Evolutionary conservation across 2,329 filamentous ascomycete genomes (phyloP).

Genomic region (Calonectria hawksworthii): DNA sequence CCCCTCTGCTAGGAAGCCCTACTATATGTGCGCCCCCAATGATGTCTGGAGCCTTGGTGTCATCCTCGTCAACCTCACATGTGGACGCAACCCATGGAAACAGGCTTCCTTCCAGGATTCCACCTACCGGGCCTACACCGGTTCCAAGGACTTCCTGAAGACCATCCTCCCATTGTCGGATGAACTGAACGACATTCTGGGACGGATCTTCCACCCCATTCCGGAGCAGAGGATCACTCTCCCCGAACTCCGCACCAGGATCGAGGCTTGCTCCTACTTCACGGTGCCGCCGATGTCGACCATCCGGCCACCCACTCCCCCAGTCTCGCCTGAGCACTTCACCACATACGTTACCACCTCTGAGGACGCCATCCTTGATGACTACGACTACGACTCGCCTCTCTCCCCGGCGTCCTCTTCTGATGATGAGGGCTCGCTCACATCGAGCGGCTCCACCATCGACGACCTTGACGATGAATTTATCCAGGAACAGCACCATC

Average conservation of each 20-base stretch:
- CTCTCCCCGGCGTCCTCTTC: slow-evolving; percentile 67
- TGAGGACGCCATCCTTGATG: slow-evolving; percentile 61
- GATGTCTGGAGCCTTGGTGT: slow-evolving; percentile 99
- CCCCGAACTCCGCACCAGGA: slow-evolving; percentile 81
- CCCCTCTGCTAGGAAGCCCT: slow-evolving; percentile 79
- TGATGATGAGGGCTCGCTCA: slow-evolving; percentile 69
- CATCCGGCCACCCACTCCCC: slow-evolving; percentile 55
- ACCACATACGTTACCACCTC: slow-evolving; percentile 60
- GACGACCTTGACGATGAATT: slow-evolving; percentile 66
- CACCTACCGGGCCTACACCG: slow-evolving; percentile 91
- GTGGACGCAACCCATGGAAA: slow-evolving; percentile 99
- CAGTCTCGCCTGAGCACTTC: slow-evolving; percentile 58
- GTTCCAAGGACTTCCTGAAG: slow-evolving; percentile 88
- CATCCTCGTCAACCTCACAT: slow-evolving; percentile 96
- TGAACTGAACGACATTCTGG: slow-evolving; percentile 90
- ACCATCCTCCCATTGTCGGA: slow-evolving; percentile 92
- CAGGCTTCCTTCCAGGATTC: slow-evolving; percentile 93
- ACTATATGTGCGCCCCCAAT: slow-evolving; percentile 93
- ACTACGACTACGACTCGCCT: slow-evolving; percentile 60
- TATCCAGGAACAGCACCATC: slow-evolving; percentile 57
- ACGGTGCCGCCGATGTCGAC: slow-evolving; percentile 63
- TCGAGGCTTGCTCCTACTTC: slow-evolving; percentile 82
- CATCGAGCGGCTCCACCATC: slow-evolving; percentile 67
- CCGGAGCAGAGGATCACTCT: slow-evolving; percentile 87
- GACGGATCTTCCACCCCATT: slow-evolving; percentile 88